Conservation (phyloP, 208 protist species). For the Angomonas deanei region DNA sequence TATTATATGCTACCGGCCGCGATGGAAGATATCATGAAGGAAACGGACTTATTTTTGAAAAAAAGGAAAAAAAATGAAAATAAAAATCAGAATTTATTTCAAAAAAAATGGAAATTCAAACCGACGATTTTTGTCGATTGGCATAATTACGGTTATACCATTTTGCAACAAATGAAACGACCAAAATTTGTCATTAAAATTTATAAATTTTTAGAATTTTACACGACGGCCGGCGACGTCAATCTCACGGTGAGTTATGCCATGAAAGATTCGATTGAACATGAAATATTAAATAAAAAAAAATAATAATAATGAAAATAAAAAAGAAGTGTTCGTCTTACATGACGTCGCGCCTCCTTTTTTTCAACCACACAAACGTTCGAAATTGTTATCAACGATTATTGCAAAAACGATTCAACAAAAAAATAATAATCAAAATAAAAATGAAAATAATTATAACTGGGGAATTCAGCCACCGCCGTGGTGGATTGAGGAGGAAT, state of each 20-base stretch:
- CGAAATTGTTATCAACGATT: slow-evolving; percentile 43
- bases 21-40: slow-evolving; percentile 45
- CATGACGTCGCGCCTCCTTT: slow-evolving; percentile 75
- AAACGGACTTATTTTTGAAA: slow-evolving; percentile 20
- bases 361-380: slow-evolving; percentile 43
- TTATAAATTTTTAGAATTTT: slow-evolving; percentile 69
- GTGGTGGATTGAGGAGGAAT: slow-evolving; percentile 41
- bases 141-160: slow-evolving; percentile 91
- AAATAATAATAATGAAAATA: neutral
- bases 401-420: neutral
- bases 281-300: neutral
- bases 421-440: slow-evolving; percentile 7
- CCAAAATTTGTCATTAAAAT: slow-evolving; percentile 37
- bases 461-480: slow-evolving; percentile 67
- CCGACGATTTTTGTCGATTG: slow-evolving; percentile 84
- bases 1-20: slow-evolving; percentile 57
- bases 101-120: slow-evolving; percentile 20
- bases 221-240: slow-evolving; percentile 48
- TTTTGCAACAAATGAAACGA: slow-evolving; percentile 54
- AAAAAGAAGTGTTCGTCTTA: slow-evolving; percentile 36
- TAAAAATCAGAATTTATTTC: neutral
- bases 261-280: slow-evolving; percentile 41
- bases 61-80: neutral
- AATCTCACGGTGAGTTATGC: slow-evolving; percentile 83
- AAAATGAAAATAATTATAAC: slow-evolving; percentile 6